These are phyloP conservation scores for Vitis rotundifolia DNA, from an alignment of 164 flowering plant genomes.

Conservation along the genomic window DNA sequence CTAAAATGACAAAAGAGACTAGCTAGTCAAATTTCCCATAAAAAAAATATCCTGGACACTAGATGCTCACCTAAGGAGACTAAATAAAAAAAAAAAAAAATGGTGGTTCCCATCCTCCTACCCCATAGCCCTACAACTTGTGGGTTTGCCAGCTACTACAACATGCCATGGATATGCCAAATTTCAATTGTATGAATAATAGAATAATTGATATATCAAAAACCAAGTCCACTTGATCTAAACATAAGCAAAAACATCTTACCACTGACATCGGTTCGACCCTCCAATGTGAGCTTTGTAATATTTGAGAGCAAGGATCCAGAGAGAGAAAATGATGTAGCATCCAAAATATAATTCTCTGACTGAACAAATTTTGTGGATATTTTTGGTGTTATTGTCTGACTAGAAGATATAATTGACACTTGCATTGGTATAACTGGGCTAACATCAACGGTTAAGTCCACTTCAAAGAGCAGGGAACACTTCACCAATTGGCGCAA, in stretches of 20 bases:
- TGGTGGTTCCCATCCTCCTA: neutral
- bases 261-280: conserved; percentile 73
- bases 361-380: conserved; percentile 8
- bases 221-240: neutral
- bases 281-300: conserved; percentile 62
- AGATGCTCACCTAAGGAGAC: neutral
- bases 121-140: neutral
- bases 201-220: neutral
- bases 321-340: conserved; percentile 2
- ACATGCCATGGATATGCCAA: neutral
- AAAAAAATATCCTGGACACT: neutral
- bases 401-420: conserved; percentile 35
- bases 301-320: conserved; percentile 33
- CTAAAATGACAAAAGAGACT: neutral
- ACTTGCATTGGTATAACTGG: conserved; percentile 43
- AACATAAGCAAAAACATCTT: conserved; percentile 13
- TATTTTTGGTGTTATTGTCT: conserved; percentile 6
- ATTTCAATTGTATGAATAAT: neutral
- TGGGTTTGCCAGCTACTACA: neutral
- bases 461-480: conserved; percentile 49
- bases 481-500: conserved; percentile 42
- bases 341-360: conserved; percentile 8
- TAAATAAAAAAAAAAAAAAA: neutral
- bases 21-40: neutral
- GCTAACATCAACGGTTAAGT: conserved; percentile 57